Percentiles rank a stretch among this genome's conserved stretches.
phyloP scores from a whole-genome alignment of 257 asterid genomes.

The Forsythia suspensa region DNA sequence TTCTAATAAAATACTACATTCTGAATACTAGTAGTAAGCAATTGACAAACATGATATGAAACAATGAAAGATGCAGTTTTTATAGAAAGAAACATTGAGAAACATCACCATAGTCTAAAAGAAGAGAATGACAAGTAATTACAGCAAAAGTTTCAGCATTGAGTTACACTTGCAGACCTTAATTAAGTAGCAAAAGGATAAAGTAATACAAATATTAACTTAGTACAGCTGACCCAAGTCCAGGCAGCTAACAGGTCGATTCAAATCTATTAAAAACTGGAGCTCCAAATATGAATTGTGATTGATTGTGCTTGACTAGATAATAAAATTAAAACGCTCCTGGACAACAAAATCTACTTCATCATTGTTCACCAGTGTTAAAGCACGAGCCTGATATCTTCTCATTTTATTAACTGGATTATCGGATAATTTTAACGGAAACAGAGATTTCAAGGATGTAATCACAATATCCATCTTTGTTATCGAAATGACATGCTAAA shows the following conservation, averaged over 20 bases:
- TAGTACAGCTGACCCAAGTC: neutral
- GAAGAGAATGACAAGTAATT: neutral
- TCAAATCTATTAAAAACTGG: no score
- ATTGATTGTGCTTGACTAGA: neutral
- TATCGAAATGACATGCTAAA: neutral
- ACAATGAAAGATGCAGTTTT: neutral
- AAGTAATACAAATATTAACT: no score
- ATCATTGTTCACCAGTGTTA: no score
- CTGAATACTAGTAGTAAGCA: neutral
- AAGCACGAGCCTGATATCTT: neutral
- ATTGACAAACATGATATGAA: neutral
- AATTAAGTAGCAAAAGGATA: no score
- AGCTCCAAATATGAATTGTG: neutral
- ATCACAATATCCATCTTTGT: neutral
- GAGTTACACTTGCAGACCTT: neutral
- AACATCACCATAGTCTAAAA: neutral
- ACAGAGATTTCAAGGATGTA: neutral
- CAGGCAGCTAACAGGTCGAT: no score
- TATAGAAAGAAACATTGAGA: neutral
- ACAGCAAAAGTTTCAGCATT: neutral
- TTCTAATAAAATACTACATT: neutral
- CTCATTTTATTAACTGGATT: neutral
- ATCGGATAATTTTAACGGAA: neutral
- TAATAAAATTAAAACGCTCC: no score
- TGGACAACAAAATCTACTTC: neutral